Evolutionary conservation across 202 grass and related monocot species (phyloP), one percentile per base, ranked within the genome.

Genomic region (Dendrocalamus latiflorus): DNA sequence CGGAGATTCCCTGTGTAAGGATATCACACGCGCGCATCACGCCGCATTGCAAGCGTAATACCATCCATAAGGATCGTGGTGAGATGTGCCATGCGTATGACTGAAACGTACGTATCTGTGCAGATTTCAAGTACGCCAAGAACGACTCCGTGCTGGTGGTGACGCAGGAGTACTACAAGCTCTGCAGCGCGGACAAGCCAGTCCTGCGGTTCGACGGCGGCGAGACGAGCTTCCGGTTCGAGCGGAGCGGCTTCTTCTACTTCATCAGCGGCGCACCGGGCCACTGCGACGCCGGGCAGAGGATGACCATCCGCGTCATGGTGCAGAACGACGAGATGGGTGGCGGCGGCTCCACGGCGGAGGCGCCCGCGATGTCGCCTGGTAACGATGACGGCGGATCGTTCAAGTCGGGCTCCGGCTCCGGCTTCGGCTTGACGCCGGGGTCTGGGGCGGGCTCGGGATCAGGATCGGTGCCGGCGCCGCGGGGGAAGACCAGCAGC

Each of bases 121-220:
- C 76, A 93, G 93, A 91, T 48, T 93, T 97, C 88, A 97, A 84
- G 84, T 97, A 93, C 41, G 86, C 62, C 1, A 76, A 2, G 82
- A 97, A 97, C 58, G 91, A 97, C 89, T 94, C 94, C n/a, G 82
- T 94, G 75, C 76, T 97, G 48, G 47, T 86, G 41, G 87, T 97
- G 12, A 62, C 56, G 2, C 68, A 55, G 6, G 72, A 79, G 9
- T 76, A 78, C 49, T 93, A 97, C 89, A 91, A 86, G 67, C 34
- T 67, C 9, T 97, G 91, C 82, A 43, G 68, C 55, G 63, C 62
- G 0, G 49, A 54, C 8, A 76, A 18, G 21, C 83, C 89, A 1
- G 2, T 49, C 43, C 4, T 48, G 41, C 65, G 70, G 14, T 88
- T 91, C 68, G 75, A 54, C 6, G 68, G 68, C 53, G 87, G 94